These are phyloP conservation scores for Zarea fungicola DNA, from an alignment of 2,329 filamentous ascomycete genomes.

Conservation along the genomic window DNA sequence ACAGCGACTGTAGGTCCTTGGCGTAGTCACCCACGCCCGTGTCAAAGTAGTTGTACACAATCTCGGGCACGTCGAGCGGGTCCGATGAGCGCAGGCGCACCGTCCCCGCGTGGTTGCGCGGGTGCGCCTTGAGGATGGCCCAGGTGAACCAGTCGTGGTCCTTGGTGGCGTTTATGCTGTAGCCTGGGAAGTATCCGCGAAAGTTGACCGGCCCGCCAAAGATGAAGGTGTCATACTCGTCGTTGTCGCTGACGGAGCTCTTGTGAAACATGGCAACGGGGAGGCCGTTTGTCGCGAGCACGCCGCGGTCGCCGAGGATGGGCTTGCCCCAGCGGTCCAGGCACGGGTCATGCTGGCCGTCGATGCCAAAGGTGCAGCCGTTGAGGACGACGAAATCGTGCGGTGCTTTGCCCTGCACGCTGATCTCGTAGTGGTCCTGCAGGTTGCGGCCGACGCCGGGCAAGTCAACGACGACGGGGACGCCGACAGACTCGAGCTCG, in stretches of 20 bases:
- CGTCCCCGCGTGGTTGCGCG: slow-evolving; percentile 56
- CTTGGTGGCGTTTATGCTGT: slow-evolving; percentile 39
- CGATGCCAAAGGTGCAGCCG: slow-evolving; percentile 27
- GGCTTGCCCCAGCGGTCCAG: slow-evolving; percentile 29
- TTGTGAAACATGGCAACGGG: slow-evolving; percentile 40
- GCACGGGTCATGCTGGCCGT: slow-evolving; percentile 30
- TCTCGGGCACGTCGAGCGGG: slow-evolving; percentile 58
- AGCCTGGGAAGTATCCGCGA: slow-evolving; percentile 52
- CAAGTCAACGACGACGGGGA: slow-evolving; percentile 44
- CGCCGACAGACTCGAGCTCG: slow-evolving; percentile 33
- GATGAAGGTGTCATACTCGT: slow-evolving; percentile 47
- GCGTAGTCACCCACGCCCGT: slow-evolving; percentile 41
- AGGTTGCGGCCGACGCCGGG: slow-evolving; percentile 58
- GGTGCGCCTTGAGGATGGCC: slow-evolving; percentile 53
- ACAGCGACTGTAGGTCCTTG: slow-evolving; percentile 47
- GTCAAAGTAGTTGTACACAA: slow-evolving; percentile 58
- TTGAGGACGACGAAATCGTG: slow-evolving; percentile 24
- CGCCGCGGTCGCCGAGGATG: slow-evolving; percentile 24
- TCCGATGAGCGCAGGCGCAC: slow-evolving; percentile 57
- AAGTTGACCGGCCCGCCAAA: slow-evolving; percentile 52
- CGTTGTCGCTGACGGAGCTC: slow-evolving; percentile 29
- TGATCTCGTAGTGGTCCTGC: slow-evolving; percentile 48
- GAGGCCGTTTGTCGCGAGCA: slow-evolving; percentile 44
- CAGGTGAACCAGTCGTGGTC: slow-evolving; percentile 38
- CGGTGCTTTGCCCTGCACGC: slow-evolving; percentile 29